Evolutionary conservation across 192 early-diverging fungal genomes (phyloP).

Genomic region (Phycomyces nitens): DNA sequence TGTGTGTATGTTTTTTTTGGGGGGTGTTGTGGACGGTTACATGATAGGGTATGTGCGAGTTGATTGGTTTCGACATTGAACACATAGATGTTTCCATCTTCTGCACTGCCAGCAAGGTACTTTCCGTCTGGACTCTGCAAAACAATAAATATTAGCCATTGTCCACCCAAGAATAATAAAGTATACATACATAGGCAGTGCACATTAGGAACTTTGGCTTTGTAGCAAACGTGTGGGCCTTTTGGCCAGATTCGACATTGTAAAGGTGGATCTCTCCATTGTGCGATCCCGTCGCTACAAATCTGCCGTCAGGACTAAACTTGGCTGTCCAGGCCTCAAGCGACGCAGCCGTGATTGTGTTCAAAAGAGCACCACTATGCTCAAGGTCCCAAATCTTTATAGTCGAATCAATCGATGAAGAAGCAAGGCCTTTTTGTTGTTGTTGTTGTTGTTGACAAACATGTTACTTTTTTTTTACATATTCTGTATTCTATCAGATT

Average conservation of each 20-base stretch:
- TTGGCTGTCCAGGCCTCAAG: conserved; percentile 74
- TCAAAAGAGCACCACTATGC: conserved; percentile 42
- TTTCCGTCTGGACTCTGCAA: conserved; percentile 72
- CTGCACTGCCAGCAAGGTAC: conserved; percentile 71
- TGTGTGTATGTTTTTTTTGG: neutral
- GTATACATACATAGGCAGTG: conserved; percentile 75
- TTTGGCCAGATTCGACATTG: conserved; percentile 63
- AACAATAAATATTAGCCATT: neutral
- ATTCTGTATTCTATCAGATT: neutral
- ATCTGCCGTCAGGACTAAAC: conserved; percentile 70
- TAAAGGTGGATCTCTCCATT: conserved; percentile 70
- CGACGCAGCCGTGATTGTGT: conserved; percentile 62
- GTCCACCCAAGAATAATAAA: too few relatives aligned
- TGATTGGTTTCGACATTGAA: conserved; percentile 40
- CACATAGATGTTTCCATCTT: conserved; percentile 47
- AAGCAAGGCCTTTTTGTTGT: conserved; percentile 50
- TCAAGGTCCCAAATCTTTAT: conserved; percentile 77
- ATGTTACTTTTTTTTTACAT: conserved; percentile 21
- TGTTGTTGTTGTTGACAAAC: neutral
- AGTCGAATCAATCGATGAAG: conserved; percentile 74
- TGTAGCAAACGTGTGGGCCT: conserved; percentile 63
- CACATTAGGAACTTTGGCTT: conserved; percentile 77
- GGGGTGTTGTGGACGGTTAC: conserved; percentile 10
- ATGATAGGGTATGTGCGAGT: conserved; percentile 36
- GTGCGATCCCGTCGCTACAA: conserved; percentile 70